Evolutionary conservation across 371 early-diverging fungal species (phyloP).

Genomic region (Haplosporangium sp.): DNA sequence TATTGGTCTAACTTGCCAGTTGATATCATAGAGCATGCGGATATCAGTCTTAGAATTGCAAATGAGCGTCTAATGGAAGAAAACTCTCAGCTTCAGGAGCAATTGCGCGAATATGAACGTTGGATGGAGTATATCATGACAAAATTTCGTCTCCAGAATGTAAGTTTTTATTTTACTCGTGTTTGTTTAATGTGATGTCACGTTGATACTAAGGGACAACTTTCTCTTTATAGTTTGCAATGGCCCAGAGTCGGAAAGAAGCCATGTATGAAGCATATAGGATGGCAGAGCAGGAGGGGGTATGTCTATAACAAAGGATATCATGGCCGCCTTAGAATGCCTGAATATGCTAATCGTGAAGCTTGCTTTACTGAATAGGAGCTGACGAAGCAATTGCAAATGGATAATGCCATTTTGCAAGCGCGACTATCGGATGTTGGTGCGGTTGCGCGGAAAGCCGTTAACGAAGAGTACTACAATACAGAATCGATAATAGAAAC

Average conservation of each 20-base stretch:
- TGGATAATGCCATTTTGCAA: conserved; percentile 36
- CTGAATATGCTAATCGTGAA: neutral
- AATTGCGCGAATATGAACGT: conserved; percentile 37
- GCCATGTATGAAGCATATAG: conserved; percentile 44
- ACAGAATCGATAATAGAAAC: conserved; percentile 41
- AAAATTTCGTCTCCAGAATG: conserved; percentile 41
- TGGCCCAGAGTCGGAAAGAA: conserved; percentile 45
- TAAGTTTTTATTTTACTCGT: conserved; percentile 11
- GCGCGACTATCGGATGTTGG: conserved; percentile 41
- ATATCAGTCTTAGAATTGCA: conserved; percentile 30
- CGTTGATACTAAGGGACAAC: neutral
- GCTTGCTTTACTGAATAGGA: conserved; percentile 10
- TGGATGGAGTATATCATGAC: conserved; percentile 48
- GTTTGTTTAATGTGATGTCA: neutral
- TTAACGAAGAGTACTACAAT: conserved; percentile 46
- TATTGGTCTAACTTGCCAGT: neutral
- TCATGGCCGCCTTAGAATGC: neutral
- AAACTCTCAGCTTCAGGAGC: conserved; percentile 40
- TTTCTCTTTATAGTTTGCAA: conserved; percentile 27
- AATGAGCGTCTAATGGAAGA: conserved; percentile 38
- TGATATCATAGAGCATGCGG: conserved; percentile 23
- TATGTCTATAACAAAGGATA: conserved; percentile 8
- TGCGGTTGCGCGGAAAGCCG: conserved; percentile 31
- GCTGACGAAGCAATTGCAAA: conserved; percentile 18
- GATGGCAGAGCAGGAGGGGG: conserved; percentile 43